A percentile compares a stretch with the other conserved stretches of the same genome.
Conservation (phyloP, 371 early-diverging fungal species). For the Mortierella sp. region DNA sequence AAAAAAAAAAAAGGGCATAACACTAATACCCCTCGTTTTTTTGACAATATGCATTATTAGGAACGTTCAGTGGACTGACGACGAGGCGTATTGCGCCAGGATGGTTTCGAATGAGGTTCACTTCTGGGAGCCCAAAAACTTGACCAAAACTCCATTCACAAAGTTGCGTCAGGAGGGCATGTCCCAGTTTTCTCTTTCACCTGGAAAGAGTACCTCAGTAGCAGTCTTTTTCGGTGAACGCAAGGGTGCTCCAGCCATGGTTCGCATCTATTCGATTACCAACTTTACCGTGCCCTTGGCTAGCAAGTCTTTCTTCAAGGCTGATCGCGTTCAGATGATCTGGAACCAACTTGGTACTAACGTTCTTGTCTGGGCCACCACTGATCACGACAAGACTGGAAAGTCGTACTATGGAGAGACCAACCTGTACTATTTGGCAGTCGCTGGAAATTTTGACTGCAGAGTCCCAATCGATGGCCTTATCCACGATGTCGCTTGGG, state of each 20-base stretch:
- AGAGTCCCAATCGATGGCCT: conserved; percentile 93
- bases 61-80: conserved; percentile 95
- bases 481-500: conserved; percentile 96
- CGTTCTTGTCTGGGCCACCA: conserved; percentile 90
- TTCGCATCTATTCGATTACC: conserved; percentile 85
- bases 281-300: conserved; percentile 82
- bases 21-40: background rate
- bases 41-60: conserved; percentile 45
- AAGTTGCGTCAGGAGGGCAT: conserved; percentile 85
- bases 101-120: conserved; percentile 91
- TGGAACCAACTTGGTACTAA: conserved; percentile 96
- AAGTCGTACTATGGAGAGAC: conserved; percentile 98
- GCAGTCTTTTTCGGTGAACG: conserved; percentile 92
- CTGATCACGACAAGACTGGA: conserved; percentile 95
- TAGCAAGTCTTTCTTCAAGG: conserved; percentile 94
- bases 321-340: conserved; percentile 90
- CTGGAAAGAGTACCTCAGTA: conserved; percentile 85
- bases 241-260: conserved; percentile 85
- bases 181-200: conserved; percentile 87
- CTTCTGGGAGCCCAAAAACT: conserved; percentile 82
- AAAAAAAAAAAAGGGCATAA: background rate
- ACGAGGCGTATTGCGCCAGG: conserved; percentile 89
- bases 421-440: conserved; percentile 90
- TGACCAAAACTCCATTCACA: conserved; percentile 70
- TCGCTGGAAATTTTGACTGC: conserved; percentile 94